Evolutionary conservation across 805 yeast species (phyloP).

Genomic region (Wickerhamomyces tratensis): DNA sequence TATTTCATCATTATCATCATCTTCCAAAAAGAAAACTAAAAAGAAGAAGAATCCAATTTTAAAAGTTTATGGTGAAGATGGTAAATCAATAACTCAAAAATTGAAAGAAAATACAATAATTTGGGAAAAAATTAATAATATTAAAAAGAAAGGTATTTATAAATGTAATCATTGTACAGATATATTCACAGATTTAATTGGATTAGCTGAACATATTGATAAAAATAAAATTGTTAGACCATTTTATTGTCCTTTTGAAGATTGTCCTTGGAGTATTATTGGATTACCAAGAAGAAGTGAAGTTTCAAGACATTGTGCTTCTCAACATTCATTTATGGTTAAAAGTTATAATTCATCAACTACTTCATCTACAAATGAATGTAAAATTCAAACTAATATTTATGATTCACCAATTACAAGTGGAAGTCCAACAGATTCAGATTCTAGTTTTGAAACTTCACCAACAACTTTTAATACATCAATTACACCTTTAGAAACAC

Average conservation of each 20-base stretch:
- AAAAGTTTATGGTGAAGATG: not conserved
- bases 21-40: not conserved
- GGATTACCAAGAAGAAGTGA: slow-evolving; percentile 41
- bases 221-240: slow-evolving; percentile 26
- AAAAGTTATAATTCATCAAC: not conserved
- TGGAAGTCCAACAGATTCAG: too few relatives aligned
- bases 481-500: not conserved
- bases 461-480: too few relatives aligned
- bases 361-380: not conserved
- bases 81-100: slow-evolving; percentile 12
- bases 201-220: slow-evolving; percentile 35
- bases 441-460: too few relatives aligned
- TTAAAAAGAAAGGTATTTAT: slow-evolving; percentile 32
- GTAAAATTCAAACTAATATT: too few relatives aligned
- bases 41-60: not conserved
- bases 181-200: slow-evolving; percentile 26
- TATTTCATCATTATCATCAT: too few relatives aligned
- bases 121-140: slow-evolving; percentile 20
- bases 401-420: too few relatives aligned
- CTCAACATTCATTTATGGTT: slow-evolving; percentile 26
- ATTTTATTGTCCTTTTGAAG: slow-evolving; percentile 33
- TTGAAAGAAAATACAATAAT: slow-evolving; percentile 17
- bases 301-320: slow-evolving; percentile 38
- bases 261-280: slow-evolving; percentile 39
- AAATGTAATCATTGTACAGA: slow-evolving; percentile 38